A percentile compares a stretch with the other conserved stretches of the same genome.
Conservation (phyloP, 495 filamentous ascomycete species). For the Xylaria cubensis region DNA sequence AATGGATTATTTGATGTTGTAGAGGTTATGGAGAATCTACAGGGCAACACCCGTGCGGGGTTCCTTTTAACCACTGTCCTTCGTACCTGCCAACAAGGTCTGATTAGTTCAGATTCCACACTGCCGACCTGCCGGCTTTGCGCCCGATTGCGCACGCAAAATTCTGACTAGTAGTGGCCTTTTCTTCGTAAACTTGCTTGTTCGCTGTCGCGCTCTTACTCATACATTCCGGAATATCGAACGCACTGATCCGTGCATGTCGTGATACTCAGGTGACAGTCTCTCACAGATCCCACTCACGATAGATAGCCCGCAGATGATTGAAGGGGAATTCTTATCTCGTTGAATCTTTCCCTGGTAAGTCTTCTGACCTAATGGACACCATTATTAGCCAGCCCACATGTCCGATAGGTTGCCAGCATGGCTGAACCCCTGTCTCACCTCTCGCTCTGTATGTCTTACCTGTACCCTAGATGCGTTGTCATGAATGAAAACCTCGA, state of each 20-base stretch:
- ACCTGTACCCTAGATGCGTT: constrained; percentile 24
- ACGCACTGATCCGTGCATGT: constrained; percentile 18
- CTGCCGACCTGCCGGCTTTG: neutral
- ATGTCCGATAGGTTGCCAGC: constrained; percentile 19
- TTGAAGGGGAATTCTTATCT: constrained; percentile 1
- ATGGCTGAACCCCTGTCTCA: constrained; percentile 19
- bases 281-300: neutral
- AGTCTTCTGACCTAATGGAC: neutral
- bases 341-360: neutral
- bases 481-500: constrained; percentile 23
- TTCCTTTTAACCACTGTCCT: no score
- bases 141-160: neutral
- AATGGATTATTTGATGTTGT: no score
- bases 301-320: neutral
- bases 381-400: constrained; percentile 14
- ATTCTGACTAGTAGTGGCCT: neutral
- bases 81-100: no score
- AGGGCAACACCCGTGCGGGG: no score
- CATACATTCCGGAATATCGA: neutral
- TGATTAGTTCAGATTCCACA: constrained; percentile 11
- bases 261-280: constrained; percentile 10
- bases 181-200: constrained; percentile 3
- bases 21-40: no score
- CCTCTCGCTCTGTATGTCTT: constrained; percentile 16
- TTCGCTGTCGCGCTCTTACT: neutral